phyloP scores from a whole-genome alignment of 768 basidiomycete species.

The Phlegmacium glaucopus region DNA sequence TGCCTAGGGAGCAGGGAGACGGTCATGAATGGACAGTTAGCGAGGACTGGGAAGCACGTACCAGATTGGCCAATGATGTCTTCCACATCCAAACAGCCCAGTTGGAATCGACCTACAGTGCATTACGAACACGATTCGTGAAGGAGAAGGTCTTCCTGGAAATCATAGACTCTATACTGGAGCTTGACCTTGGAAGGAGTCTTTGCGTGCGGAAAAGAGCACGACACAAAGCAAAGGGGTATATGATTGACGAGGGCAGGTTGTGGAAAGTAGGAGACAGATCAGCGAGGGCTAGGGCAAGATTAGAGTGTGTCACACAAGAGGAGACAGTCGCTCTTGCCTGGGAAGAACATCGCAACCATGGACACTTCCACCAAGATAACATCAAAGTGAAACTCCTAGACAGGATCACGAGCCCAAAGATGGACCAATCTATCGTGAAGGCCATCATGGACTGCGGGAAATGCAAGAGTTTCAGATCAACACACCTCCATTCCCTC shows the following conservation, averaged over 20 bases:
- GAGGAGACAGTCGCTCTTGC: constrained; percentile 22
- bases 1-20: constrained; percentile 14
- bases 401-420: constrained; percentile 25
- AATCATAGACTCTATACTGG: constrained; percentile 17
- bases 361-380: constrained; percentile 33
- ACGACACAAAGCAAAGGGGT: constrained; percentile 13
- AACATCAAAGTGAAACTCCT: constrained; percentile 25
- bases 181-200: constrained; percentile 14
- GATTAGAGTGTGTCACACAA: constrained; percentile 25
- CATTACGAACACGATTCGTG: constrained; percentile 13
- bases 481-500: constrained; percentile 27
- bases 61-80: constrained; percentile 17
- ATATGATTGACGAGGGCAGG: constrained; percentile 23
- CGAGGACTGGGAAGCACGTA: constrained; percentile 20
- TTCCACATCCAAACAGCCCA: constrained; percentile 1
- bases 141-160: constrained; percentile 20
- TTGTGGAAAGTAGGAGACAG: constrained; percentile 23
- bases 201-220: constrained; percentile 10
- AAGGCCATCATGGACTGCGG: constrained; percentile 22
- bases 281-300: constrained; percentile 9
- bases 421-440: constrained; percentile 22
- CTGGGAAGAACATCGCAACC: constrained; percentile 13
- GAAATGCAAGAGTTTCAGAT: constrained; percentile 28
- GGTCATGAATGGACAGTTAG: constrained; percentile 29
- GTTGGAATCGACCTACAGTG: neutral